Evolutionary conservation across 768 basidiomycete genomes (phyloP).

Genomic region (Pilatotrama ljubarskyi): DNA sequence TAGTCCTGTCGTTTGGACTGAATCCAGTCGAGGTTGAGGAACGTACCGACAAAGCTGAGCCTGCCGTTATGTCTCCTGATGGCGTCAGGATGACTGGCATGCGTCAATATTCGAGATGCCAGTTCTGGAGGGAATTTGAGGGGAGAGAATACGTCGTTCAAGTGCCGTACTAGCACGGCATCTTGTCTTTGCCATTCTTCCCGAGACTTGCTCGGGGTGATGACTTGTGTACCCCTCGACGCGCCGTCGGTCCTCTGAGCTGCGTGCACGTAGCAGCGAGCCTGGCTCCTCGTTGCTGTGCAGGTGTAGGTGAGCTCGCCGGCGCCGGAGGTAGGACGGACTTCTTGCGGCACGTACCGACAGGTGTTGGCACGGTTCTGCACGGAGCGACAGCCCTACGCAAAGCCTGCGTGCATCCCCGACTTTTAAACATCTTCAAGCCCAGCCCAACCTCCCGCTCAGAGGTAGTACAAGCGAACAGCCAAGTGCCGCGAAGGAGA

Average conservation of each 20-base stretch:
- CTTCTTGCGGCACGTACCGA: constrained; percentile 5
- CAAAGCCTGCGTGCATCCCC: constrained; percentile 17
- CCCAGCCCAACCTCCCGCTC: background rate
- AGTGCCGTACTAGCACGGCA: constrained; percentile 46
- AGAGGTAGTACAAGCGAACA: background rate
- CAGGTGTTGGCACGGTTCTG: constrained; percentile 12
- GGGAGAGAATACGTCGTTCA: constrained; percentile 62
- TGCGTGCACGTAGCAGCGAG: constrained; percentile 1
- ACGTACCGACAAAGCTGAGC: constrained; percentile 70
- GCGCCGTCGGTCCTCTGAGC: background rate
- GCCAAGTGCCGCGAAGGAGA: background rate
- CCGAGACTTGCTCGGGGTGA: constrained; percentile 9
- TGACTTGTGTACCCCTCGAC: background rate
- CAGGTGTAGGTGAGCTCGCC: background rate
- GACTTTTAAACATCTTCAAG: constrained; percentile 14
- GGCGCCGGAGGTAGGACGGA: background rate
- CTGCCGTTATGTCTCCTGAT: constrained; percentile 69
- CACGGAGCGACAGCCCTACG: constrained; percentile 13
- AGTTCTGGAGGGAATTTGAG: constrained; percentile 71
- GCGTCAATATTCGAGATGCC: constrained; percentile 74
- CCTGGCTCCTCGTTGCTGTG: background rate
- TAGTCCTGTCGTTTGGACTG: background rate
- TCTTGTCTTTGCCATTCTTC: constrained; percentile 16
- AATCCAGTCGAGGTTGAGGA: background rate
- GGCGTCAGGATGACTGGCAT: constrained; percentile 71